Evolutionary conservation across 2,329 filamentous ascomycete species (phyloP).

Genomic region (Scytalidium sp.): DNA sequence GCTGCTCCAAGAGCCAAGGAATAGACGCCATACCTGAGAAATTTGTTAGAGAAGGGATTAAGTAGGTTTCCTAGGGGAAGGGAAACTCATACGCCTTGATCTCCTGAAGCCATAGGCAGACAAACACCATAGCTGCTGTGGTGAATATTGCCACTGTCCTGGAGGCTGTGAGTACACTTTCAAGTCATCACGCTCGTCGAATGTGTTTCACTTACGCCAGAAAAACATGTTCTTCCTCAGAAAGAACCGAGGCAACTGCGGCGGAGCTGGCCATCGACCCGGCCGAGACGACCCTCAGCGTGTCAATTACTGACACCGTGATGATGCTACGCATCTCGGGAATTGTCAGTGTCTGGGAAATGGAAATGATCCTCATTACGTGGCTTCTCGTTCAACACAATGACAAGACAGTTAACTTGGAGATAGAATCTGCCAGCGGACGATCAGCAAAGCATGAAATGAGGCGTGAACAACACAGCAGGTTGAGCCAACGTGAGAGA

Average conservation of each 20-base stretch:
- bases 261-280: conserved; percentile 8
- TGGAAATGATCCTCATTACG: no score
- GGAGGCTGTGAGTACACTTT: not conserved
- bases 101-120: not conserved
- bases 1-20: not conserved
- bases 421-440: no score
- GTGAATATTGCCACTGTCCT: not conserved
- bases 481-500: no score
- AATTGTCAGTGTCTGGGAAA: no score
- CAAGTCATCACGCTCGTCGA: not conserved
- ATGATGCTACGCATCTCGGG: not conserved
- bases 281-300: conserved; percentile 1
- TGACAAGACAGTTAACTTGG: no score
- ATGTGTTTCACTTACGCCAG: conserved; percentile 4
- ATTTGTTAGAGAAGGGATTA: not conserved
- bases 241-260: conserved; percentile 11
- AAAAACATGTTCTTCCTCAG: conserved; percentile 5
- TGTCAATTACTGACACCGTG: not conserved
- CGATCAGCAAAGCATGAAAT: no score
- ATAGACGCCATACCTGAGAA: conserved; percentile 3
- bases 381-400: no score
- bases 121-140: not conserved
- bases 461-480: no score
- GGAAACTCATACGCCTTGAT: not conserved
- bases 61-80: not conserved